Evolutionary conservation across 179 eudicot species (phyloP).

Genomic region (Patellifolia procumbens): DNA sequence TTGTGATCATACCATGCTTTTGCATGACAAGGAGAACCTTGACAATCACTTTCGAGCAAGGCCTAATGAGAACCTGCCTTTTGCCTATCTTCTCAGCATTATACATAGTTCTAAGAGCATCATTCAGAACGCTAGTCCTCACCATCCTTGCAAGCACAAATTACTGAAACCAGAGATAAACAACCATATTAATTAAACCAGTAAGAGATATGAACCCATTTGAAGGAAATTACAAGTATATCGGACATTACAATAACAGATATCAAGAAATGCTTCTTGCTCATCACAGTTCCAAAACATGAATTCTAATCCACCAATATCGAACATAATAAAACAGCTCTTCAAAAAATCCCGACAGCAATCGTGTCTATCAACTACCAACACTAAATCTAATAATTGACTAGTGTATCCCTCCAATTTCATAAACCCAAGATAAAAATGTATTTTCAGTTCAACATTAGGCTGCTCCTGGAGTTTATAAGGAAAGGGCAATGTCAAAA

Average conservation of each 20-base stretch:
- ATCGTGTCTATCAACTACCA: too few relatives aligned
- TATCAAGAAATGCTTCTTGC: not conserved
- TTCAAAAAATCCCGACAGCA: not conserved
- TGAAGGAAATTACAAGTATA: not conserved
- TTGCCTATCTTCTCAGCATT: slow-evolving; percentile 77
- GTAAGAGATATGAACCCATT: not conserved
- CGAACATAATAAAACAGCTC: not conserved
- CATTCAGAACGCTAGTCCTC: slow-evolving; percentile 65
- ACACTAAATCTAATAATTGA: too few relatives aligned
- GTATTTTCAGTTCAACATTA: too few relatives aligned
- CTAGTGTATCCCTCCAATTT: too few relatives aligned
- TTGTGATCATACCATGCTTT: slow-evolving; percentile 48
- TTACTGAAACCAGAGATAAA: slow-evolving; percentile 5
- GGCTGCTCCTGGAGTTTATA: too few relatives aligned
- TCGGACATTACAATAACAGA: not conserved
- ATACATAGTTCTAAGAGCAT: slow-evolving; percentile 64
- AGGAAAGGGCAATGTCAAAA: too few relatives aligned
- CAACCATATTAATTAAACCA: not conserved
- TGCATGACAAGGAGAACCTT: slow-evolving; percentile 71
- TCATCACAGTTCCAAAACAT: not conserved
- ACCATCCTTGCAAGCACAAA: slow-evolving; percentile 39
- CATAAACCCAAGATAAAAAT: too few relatives aligned
- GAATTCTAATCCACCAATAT: not conserved
- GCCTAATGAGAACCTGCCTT: slow-evolving; percentile 74
- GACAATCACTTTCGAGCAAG: slow-evolving; percentile 66